A percentile compares a stretch with the other conserved stretches of the same genome.
Conservation (phyloP, 768 basidiomycete genomes). For the Flagelloscypha sp. region DNA sequence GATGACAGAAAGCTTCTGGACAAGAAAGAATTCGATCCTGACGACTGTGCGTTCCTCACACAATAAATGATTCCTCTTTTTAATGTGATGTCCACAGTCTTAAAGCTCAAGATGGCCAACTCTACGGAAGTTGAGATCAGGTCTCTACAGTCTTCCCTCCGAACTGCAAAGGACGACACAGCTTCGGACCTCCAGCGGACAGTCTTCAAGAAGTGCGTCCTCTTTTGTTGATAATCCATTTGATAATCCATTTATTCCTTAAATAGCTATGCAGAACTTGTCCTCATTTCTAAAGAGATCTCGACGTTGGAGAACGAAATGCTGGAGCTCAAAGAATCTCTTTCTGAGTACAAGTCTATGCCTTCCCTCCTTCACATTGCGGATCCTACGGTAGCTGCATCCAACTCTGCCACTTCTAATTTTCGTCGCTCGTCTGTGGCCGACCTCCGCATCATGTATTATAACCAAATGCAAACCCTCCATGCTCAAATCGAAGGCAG, state of each 20-base stretch:
- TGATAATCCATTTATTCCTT: neutral
- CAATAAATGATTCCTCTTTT: slow-evolving; percentile 7
- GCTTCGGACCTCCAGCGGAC: slow-evolving; percentile 78
- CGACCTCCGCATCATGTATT: slow-evolving; percentile 89
- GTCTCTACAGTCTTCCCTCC: slow-evolving; percentile 69
- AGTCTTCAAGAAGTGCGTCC: slow-evolving; percentile 83
- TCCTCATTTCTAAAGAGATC: slow-evolving; percentile 95
- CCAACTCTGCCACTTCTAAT: slow-evolving; percentile 33
- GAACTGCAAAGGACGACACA: slow-evolving; percentile 60
- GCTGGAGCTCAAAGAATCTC: slow-evolving; percentile 89
- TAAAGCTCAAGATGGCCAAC: slow-evolving; percentile 83
- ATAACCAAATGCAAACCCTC: slow-evolving; percentile 86
- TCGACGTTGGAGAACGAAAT: slow-evolving; percentile 94
- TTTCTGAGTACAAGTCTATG: slow-evolving; percentile 95
- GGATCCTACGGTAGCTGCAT: slow-evolving; percentile 61
- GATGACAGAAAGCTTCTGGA: slow-evolving; percentile 66
- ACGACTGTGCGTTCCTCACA: slow-evolving; percentile 58
- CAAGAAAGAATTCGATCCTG: slow-evolving; percentile 78
- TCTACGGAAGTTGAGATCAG: slow-evolving; percentile 78
- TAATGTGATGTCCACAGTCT: slow-evolving; percentile 31
- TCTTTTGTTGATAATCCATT: slow-evolving; percentile 1
- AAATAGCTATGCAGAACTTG: slow-evolving; percentile 89
- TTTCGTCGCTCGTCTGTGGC: slow-evolving; percentile 85
- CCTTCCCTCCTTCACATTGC: slow-evolving; percentile 89
- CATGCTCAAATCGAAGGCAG: slow-evolving; percentile 91